Evolutionary conservation across 495 filamentous ascomycete genomes (phyloP).

Genomic region (Penicillium paxilli): DNA sequence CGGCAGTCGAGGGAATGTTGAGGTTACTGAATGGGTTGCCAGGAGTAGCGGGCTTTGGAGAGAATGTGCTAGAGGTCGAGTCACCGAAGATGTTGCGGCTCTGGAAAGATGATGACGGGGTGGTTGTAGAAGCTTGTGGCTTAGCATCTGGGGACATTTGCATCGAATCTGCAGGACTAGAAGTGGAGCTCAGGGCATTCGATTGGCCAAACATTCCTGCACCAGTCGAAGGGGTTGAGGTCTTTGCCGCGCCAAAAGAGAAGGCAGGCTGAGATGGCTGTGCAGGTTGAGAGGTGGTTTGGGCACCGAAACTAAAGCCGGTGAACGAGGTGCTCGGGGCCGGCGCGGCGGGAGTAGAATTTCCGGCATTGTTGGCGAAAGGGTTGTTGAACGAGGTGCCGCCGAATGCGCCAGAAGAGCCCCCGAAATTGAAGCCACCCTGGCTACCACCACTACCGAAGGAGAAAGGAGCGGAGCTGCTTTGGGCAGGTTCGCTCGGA

Average conservation of each 20-base stretch:
- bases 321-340: slow-evolving; percentile 18
- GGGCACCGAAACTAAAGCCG: slow-evolving; percentile 15
- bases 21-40: slow-evolving; percentile 25
- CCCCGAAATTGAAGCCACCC: slow-evolving; percentile 40
- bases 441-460: slow-evolving; percentile 31
- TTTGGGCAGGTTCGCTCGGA: slow-evolving; percentile 27
- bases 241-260: slow-evolving; percentile 25
- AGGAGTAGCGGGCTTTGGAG: slow-evolving; percentile 14
- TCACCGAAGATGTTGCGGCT: slow-evolving; percentile 20
- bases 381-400: slow-evolving; percentile 36
- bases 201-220: slow-evolving; percentile 25
- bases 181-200: slow-evolving; percentile 15
- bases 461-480: slow-evolving; percentile 36
- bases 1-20: slow-evolving; percentile 2
- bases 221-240: slow-evolving; percentile 8
- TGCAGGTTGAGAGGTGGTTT: slow-evolving; percentile 15
- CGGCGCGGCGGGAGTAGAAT: slow-evolving; percentile 18
- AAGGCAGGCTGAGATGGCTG: slow-evolving; percentile 13
- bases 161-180: slow-evolving; percentile 37
- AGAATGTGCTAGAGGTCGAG: slow-evolving; percentile 11
- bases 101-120: slow-evolving; percentile 9
- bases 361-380: slow-evolving; percentile 32
- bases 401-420: slow-evolving; percentile 17
- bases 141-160: slow-evolving; percentile 45
- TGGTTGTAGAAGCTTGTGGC: slow-evolving; percentile 18